Evolutionary conservation across 108 stramenopile species (phyloP).

Genomic region (Schizochytrium sp.): DNA sequence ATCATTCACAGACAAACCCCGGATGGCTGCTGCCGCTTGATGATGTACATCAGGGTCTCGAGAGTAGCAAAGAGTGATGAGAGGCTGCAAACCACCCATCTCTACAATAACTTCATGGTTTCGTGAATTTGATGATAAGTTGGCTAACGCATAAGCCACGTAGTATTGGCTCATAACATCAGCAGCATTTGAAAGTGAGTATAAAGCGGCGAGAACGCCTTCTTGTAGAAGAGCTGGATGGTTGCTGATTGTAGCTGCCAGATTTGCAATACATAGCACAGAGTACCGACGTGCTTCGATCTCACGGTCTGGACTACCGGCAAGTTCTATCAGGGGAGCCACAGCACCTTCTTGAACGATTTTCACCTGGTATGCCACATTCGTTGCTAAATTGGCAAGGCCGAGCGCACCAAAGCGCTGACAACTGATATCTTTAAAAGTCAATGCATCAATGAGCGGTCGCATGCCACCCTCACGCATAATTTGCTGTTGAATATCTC

Average conservation of each 20-base stretch:
- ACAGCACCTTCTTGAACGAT: conserved; percentile 86
- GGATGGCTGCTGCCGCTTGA: conserved; percentile 83
- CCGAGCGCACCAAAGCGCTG: conserved; percentile 82
- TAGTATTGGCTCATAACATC: conserved; percentile 83
- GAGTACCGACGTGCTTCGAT: conserved; percentile 80
- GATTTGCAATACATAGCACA: conserved; percentile 83
- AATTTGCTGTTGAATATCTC: conserved; percentile 81
- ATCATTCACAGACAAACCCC: conserved; percentile 80
- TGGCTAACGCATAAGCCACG: conserved; percentile 84
- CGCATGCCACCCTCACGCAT: conserved; percentile 76
- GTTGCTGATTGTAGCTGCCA: conserved; percentile 81
- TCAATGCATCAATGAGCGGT: conserved; percentile 79
- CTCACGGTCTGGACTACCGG: conserved; percentile 66
- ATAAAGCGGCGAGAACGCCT: conserved; percentile 79
- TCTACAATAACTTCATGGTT: conserved; percentile 84
- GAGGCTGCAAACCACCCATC: conserved; percentile 83
- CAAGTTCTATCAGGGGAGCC: conserved; percentile 76
- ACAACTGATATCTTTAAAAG: conserved; percentile 74
- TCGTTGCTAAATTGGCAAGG: conserved; percentile 85
- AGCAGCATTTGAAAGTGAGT: conserved; percentile 80
- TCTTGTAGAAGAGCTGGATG: conserved; percentile 81
- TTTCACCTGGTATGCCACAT: conserved; percentile 80
- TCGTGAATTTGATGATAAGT: conserved; percentile 78
- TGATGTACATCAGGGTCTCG: conserved; percentile 81
- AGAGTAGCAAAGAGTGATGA: conserved; percentile 78